A percentile compares a stretch with the other conserved stretches of the same genome.
These are phyloP conservation scores for Paramecium tetraurelia DNA, from an alignment of 73 alveolate species.

Conservation along the genomic window DNA sequence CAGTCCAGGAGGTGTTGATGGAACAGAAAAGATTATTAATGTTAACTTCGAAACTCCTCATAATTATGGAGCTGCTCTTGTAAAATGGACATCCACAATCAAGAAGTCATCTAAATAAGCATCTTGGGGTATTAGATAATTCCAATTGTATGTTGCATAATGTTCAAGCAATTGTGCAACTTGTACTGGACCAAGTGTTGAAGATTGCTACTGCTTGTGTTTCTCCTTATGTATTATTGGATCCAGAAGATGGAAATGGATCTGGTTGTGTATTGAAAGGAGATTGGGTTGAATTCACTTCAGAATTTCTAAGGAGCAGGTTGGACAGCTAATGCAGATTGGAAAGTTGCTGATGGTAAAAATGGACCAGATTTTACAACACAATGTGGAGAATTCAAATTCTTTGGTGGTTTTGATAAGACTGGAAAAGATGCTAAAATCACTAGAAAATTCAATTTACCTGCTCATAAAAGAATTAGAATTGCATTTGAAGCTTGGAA, in stretches of 20 bases:
- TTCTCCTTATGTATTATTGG: conserved; percentile 2
- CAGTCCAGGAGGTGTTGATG: conserved; percentile 3
- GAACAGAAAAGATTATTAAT: background rate
- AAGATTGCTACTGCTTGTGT: conserved; percentile 26
- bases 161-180: conserved; percentile 10
- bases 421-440: background rate
- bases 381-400: background rate
- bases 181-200: background rate
- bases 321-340: conserved; percentile 27
- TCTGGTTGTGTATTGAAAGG: conserved; percentile 1
- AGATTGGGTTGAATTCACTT: background rate
- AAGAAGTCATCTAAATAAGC: background rate
- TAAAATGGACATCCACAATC: background rate
- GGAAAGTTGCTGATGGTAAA: background rate
- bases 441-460: background rate
- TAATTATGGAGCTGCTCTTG: conserved; percentile 27
- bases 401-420: conserved; percentile 39
- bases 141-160: background rate
- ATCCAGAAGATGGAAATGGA: conserved; percentile 31
- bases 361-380: background rate
- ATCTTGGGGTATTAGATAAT: conserved; percentile 18
- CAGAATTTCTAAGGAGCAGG: background rate
- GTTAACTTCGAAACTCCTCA: conserved; percentile 18
- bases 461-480: conserved; percentile 34
- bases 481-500: conserved; percentile 10